Base-by-base conservation (phyloP, 2,329 filamentous ascomycete genomes). In the Aureobasidium sp. region DNA sequence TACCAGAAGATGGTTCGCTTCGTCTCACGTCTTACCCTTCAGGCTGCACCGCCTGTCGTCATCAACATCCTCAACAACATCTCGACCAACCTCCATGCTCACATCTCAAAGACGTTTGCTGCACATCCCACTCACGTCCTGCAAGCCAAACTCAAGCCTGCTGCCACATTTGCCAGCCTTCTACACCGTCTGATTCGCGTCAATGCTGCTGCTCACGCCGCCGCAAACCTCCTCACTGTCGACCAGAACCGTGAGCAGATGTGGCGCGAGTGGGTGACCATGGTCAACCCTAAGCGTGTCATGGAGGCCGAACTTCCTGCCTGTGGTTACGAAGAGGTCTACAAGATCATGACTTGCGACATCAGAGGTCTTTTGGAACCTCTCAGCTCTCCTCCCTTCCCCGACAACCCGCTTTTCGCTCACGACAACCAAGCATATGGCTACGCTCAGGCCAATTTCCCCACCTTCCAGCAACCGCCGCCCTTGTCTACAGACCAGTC, bases 1-100 rank as follows among this genome's bases (percentile, higher is more conserved):
- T 99, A 99, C 72, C 91, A 97, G 73, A 91, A 92, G 67, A 96
- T 97, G 89, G 91, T 97, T 77, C 87, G 88, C 59, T 95, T 97
- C 64, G 86, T 97, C 44, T 89, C 90, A 1, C 86, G 87, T n/a
- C 80, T 97, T 44, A 94, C 91, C 4, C 81, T 97, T 8, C 92
- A 97, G 72, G 92, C 96, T 15, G 88, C 96, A 4, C 94, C 94
- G 1, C 90, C 92, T 63, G 83, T 87, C 3, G 92, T 97, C 7
- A 80, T 97, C 63, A 90, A 92, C 69, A 91, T 92, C 2, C 83
- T 99, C 36, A 86, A 90, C 67, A 93, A 87, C 67, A 95, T 99
- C 62, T 92, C 91, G 1, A 86, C 90, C 68, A 84, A 84, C 48
- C 81, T 99, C 11, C 89, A 95, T 58, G 75, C 81, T 32, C 91